phyloP scores from a whole-genome alignment of 2,329 filamentous ascomycete species.

The Mycocentrospora acerina region DNA sequence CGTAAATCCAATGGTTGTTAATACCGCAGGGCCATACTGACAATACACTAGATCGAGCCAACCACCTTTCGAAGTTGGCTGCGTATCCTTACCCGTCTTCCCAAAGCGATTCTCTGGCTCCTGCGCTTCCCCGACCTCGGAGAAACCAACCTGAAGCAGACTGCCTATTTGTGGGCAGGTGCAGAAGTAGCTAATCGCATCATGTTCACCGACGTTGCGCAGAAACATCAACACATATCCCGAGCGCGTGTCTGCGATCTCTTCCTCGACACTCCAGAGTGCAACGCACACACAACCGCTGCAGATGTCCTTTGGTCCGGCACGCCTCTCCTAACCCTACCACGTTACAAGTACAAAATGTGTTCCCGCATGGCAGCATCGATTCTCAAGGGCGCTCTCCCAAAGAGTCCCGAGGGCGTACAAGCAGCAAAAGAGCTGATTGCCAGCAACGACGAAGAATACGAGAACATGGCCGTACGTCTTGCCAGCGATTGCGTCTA shows the following conservation, averaged over 20 bases:
- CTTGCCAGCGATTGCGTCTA: constrained; percentile 37
- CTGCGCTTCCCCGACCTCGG: constrained; percentile 95
- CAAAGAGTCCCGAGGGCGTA: constrained; percentile 66
- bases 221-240: constrained; percentile 91
- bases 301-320: constrained; percentile 96
- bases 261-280: constrained; percentile 96
- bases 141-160: constrained; percentile 79
- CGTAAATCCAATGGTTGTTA: background rate
- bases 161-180: constrained; percentile 81
- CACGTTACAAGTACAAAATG: constrained; percentile 97
- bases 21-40: constrained; percentile 11
- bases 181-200: constrained; percentile 82
- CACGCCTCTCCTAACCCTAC: constrained; percentile 85
- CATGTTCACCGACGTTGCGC: constrained; percentile 93
- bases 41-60: constrained; percentile 75
- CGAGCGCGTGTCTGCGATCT: constrained; percentile 89
- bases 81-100: constrained; percentile 80
- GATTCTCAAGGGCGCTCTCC: constrained; percentile 86
- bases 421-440: constrained; percentile 74
- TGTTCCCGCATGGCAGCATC: constrained; percentile 97
- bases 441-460: constrained; percentile 74
- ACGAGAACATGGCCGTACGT: constrained; percentile 64
- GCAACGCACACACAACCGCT: constrained; percentile 96
- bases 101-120: constrained; percentile 90
- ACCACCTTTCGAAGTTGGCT: constrained; percentile 96